phyloP scores from a whole-genome alignment of 257 asterid genomes.

The Pogostemon cablin region DNA sequence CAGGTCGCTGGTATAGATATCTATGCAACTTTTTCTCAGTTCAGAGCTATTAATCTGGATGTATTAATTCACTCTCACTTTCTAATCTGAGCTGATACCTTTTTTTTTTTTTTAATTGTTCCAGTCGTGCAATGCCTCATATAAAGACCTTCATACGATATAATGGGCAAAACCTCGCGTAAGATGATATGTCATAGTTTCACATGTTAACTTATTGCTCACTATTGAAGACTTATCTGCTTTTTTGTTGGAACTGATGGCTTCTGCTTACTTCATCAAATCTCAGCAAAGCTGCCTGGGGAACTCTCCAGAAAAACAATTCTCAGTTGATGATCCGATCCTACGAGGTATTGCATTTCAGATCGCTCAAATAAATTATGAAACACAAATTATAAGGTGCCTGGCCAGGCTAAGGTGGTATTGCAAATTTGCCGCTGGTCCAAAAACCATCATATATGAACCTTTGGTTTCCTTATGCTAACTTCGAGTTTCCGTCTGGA shows the following conservation, averaged over 20 bases:
- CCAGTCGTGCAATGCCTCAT: slow-evolving; percentile 99
- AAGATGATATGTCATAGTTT: slow-evolving; percentile 38
- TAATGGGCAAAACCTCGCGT: slow-evolving; percentile 93
- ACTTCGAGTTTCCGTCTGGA: not conserved
- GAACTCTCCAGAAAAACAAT: slow-evolving; percentile 89
- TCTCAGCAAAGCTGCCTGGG: slow-evolving; percentile 99
- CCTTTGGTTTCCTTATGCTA: slow-evolving; percentile 2
- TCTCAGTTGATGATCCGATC: slow-evolving; percentile 99
- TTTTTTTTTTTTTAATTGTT: slow-evolving; percentile 31
- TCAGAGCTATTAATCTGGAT: not conserved
- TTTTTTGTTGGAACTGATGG: slow-evolving; percentile 59
- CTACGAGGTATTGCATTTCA: slow-evolving; percentile 60
- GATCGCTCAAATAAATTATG: not conserved
- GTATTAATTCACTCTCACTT: not conserved
- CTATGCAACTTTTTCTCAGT: slow-evolving; percentile 12
- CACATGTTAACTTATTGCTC: slow-evolving; percentile 2
- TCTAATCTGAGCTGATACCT: slow-evolving; percentile 29
- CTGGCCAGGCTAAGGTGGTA: not conserved
- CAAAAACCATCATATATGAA: not conserved
- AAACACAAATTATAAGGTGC: slow-evolving; percentile 8
- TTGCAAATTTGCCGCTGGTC: too few relatives aligned
- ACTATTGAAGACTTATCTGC: slow-evolving; percentile 19
- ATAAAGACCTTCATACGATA: slow-evolving; percentile 91
- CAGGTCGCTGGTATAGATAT: slow-evolving; percentile 80
- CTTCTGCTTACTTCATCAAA: slow-evolving; percentile 88